Evolutionary conservation across 208 protist species (phyloP).

Genomic region (Leishmania turanica): DNA sequence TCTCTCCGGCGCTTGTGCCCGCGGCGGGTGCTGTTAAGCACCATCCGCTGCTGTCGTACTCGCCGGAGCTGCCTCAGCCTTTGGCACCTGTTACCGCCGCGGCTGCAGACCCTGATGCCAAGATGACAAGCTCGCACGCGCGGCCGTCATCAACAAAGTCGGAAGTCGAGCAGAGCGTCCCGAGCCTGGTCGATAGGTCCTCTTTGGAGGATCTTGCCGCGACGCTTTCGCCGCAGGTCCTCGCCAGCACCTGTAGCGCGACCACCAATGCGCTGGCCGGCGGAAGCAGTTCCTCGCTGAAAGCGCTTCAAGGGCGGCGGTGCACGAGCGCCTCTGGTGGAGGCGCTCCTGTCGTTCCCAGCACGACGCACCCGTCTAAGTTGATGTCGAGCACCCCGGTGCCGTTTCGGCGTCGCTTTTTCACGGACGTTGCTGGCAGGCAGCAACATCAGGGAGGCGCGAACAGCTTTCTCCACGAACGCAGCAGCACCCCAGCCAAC

Average conservation of each 20-base stretch:
- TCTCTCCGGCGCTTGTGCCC: neutral
- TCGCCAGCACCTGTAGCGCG: constrained; percentile 14
- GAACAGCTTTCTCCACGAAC: constrained; percentile 14
- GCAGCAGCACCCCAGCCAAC: neutral
- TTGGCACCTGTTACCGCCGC: neutral
- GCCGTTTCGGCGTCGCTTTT: constrained; percentile 21
- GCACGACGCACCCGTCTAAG: neutral
- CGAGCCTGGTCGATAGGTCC: neutral
- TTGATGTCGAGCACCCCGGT: neutral
- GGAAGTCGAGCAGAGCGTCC: neutral
- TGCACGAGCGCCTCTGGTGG: constrained; percentile 25
- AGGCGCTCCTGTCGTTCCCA: neutral
- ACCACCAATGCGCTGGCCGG: neutral
- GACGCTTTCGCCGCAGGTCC: constrained; percentile 17
- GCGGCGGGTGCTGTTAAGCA: neutral
- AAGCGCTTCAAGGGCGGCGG: constrained; percentile 12
- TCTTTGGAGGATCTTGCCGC: neutral
- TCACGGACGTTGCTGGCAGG: constrained; percentile 2
- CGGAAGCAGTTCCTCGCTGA: neutral
- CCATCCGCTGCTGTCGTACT: neutral
- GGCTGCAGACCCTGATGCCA: neutral
- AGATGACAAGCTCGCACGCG: neutral
- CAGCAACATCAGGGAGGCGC: neutral
- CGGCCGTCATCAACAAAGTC: neutral
- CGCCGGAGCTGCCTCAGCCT: neutral